These are phyloP conservation scores for Asterella californica DNA, from an alignment of 225 moss, liverwort and hornwort genomes.

Conservation along the genomic window DNA sequence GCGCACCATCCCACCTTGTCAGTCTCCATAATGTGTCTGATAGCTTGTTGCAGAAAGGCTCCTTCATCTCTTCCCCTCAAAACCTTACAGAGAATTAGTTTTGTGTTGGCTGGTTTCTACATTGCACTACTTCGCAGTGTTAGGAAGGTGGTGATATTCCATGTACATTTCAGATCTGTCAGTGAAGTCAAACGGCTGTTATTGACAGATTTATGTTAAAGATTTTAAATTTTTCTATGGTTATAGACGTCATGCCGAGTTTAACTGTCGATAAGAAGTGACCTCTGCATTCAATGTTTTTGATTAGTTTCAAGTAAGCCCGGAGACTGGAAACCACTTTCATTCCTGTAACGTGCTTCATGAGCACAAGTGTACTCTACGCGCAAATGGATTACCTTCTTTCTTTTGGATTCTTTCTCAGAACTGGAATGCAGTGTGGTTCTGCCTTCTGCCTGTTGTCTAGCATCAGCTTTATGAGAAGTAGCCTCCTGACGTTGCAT, in stretches of 20 bases:
- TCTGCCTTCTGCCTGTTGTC: background rate
- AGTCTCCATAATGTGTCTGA: constrained; percentile 36
- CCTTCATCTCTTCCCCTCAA: constrained; percentile 34
- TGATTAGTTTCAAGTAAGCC: constrained; percentile 28
- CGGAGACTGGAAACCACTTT: constrained; percentile 32
- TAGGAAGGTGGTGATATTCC: constrained; percentile 50
- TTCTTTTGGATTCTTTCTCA: constrained; percentile 17
- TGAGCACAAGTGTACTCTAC: constrained; percentile 42
- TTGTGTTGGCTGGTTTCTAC: constrained; percentile 50
- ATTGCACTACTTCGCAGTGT: constrained; percentile 34
- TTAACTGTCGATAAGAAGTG: constrained; percentile 36
- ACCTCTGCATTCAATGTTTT: constrained; percentile 39
- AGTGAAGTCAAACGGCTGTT: constrained; percentile 44
- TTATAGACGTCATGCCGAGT: constrained; percentile 39
- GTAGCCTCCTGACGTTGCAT: too few species aligned
- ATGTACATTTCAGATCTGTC: constrained; percentile 53
- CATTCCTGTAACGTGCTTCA: constrained; percentile 30
- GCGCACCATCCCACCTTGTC: constrained; percentile 26
- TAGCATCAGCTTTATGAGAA: too few species aligned
- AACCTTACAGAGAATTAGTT: constrained; percentile 48
- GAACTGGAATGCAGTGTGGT: background rate
- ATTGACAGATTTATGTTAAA: constrained; percentile 49
- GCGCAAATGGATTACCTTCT: constrained; percentile 32
- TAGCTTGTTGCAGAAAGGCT: constrained; percentile 41
- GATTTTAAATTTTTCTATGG: constrained; percentile 39